Percentiles rank a stretch among this genome's conserved stretches.
Evolutionary conservation across 768 basidiomycete genomes (phyloP).

Genomic region (Xerocomus potaroensis): DNA sequence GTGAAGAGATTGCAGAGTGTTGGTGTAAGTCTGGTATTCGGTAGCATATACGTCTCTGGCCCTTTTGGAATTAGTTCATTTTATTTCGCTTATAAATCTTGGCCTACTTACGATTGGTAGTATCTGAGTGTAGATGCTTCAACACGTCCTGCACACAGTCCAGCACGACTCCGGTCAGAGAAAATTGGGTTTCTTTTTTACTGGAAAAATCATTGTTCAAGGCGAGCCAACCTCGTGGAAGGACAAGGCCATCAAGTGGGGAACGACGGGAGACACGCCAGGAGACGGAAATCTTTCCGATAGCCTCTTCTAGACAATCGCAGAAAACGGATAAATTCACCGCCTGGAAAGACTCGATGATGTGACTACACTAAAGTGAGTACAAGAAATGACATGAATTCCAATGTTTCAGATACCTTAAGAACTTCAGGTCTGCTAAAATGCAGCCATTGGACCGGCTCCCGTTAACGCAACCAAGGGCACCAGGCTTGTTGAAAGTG

Average conservation of each 20-base stretch:
- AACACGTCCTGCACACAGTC: constrained; percentile 22
- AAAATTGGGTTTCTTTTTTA: constrained; percentile 28
- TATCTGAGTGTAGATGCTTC: constrained; percentile 27
- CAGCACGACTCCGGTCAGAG: constrained; percentile 34
- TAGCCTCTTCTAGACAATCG: constrained; percentile 46
- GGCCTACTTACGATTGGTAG: constrained; percentile 27
- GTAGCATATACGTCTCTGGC: constrained; percentile 8
- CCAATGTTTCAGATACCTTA: constrained; percentile 34
- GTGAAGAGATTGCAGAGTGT: constrained; percentile 37
- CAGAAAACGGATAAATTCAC: constrained; percentile 49
- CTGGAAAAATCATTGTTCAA: constrained; percentile 11
- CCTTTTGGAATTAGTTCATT: not conserved
- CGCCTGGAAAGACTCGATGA: constrained; percentile 34
- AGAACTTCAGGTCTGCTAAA: constrained; percentile 35
- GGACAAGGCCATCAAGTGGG: constrained; percentile 42
- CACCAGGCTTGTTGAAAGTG: constrained; percentile 33
- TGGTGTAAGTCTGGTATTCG: constrained; percentile 10
- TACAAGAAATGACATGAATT: constrained; percentile 22
- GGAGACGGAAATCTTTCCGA: constrained; percentile 38
- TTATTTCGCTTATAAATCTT: not conserved
- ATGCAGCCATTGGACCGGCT: constrained; percentile 31
- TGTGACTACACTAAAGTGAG: constrained; percentile 34
- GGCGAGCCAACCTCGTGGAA: constrained; percentile 53
- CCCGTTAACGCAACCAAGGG: constrained; percentile 33
- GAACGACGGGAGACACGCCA: constrained; percentile 16